Percentiles rank a stretch among this genome's conserved stretches.
These are phyloP conservation scores for Pseudopyricularia javanii DNA, from an alignment of 2,329 filamentous ascomycete genomes.

Conservation along the genomic window DNA sequence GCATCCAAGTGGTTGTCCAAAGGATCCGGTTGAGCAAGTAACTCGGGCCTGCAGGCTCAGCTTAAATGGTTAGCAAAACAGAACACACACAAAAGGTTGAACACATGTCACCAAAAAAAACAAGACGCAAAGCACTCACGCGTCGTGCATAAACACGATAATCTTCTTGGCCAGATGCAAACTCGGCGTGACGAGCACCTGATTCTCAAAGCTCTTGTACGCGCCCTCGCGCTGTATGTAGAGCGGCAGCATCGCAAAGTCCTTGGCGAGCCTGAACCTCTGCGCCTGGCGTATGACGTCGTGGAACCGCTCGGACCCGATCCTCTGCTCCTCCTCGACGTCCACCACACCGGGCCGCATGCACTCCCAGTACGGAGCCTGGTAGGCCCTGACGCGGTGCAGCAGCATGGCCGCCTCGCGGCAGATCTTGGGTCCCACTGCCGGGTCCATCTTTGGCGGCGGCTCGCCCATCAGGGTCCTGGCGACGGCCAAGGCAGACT, in stretches of 20 bases:
- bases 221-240: conserved; percentile 64
- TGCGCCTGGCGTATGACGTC: conserved; percentile 74
- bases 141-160: conserved; percentile 82
- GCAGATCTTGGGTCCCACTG: conserved; percentile 37
- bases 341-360: conserved; percentile 59
- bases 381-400: conserved; percentile 45
- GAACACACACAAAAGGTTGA: not conserved
- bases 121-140: conserved; percentile 40
- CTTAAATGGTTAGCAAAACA: not conserved
- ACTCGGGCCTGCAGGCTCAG: conserved; percentile 43
- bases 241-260: conserved; percentile 67
- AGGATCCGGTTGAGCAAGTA: conserved; percentile 54
- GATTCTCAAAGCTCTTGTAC: conserved; percentile 70
- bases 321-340: conserved; percentile 34
- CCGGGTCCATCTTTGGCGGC: conserved; percentile 44
- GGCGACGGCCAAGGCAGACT: conserved; percentile 83
- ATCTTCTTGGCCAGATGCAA: conserved; percentile 56
- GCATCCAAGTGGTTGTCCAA: conserved; percentile 63
- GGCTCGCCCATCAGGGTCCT: conserved; percentile 92
- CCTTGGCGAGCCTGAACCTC: conserved; percentile 55
- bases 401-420: conserved; percentile 43
- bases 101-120: not conserved
- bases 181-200: conserved; percentile 69
- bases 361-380: conserved; percentile 73
- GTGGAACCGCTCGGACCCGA: conserved; percentile 54